Evolutionary conservation across 345 rosid species (phyloP).

Genomic region (Iberis pinnata): DNA sequence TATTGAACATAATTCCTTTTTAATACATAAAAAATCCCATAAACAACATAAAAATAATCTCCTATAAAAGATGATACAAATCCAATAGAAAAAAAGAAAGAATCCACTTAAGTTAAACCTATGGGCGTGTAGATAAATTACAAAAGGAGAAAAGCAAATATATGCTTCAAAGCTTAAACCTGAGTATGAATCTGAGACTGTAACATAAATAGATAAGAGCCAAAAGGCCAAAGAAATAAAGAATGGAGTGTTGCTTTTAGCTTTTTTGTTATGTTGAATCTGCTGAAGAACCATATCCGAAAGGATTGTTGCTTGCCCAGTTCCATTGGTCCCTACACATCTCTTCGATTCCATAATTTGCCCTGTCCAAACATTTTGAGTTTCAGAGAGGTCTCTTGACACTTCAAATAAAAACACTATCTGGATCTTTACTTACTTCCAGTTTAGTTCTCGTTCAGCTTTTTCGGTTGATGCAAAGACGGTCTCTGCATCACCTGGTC

Average conservation of each 20-base stretch:
- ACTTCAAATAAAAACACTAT: background rate
- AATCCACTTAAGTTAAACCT: conserved; percentile 28
- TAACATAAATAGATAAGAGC: no score
- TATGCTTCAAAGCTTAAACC: conserved; percentile 16
- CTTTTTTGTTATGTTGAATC: no score
- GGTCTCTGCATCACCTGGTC: conserved; percentile 85
- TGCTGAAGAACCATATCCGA: conserved; percentile 65
- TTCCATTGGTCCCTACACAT: conserved; percentile 98
- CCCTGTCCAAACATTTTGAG: conserved; percentile 43
- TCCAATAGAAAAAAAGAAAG: no score
- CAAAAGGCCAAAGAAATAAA: conserved; percentile 1
- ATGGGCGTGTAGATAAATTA: conserved; percentile 17
- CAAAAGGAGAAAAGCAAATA: conserved; percentile 17
- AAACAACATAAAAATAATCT: background rate
- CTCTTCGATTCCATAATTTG: conserved; percentile 72
- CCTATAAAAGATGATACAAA: conserved; percentile 23
- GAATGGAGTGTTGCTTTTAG: no score
- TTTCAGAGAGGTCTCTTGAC: background rate
- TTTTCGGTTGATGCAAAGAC: conserved; percentile 86
- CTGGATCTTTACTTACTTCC: conserved; percentile 62
- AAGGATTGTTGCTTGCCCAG: conserved; percentile 95
- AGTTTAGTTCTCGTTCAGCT: conserved; percentile 73
- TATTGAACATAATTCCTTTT: conserved; percentile 7
- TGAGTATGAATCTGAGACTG: conserved; percentile 12
- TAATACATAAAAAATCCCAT: conserved; percentile 20